Evolutionary conservation across 805 yeast species (phyloP).

Genomic region (Yamadazyma scolyti): DNA sequence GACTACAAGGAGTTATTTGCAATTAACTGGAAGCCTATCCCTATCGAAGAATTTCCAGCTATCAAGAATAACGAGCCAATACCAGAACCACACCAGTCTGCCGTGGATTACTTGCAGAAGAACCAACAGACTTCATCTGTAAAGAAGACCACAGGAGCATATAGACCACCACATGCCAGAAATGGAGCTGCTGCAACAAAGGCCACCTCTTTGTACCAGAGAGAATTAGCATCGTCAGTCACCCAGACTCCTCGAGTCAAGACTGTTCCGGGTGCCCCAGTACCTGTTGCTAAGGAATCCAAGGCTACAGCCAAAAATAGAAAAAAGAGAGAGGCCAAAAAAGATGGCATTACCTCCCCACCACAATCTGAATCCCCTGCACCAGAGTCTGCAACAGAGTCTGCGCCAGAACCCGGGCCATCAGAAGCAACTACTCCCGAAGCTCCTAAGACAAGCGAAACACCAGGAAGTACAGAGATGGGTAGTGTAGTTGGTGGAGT

Average conservation of each 20-base stretch:
- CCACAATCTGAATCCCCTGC: constrained; percentile 5
- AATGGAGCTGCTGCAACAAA: constrained; percentile 24
- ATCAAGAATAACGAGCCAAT: constrained; percentile 46
- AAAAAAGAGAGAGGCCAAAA: constrained; percentile 69
- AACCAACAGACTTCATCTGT: constrained; percentile 31
- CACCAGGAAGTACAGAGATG: constrained; percentile 11
- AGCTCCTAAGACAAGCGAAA: background rate
- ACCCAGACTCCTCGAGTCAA: constrained; percentile 24
- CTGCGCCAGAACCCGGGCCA: constrained; percentile 10
- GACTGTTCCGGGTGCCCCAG: constrained; percentile 57
- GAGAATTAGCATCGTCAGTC: constrained; percentile 39
- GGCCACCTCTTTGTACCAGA: constrained; percentile 54
- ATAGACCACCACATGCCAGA: constrained; percentile 96
- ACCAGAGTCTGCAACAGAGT: constrained; percentile 1
- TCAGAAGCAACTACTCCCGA: constrained; percentile 2
- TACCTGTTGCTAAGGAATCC: constrained; percentile 44
- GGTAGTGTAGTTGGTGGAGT: constrained; percentile 58
- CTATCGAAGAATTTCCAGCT: constrained; percentile 50
- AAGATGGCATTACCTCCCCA: constrained; percentile 13
- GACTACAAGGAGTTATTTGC: constrained; percentile 79
- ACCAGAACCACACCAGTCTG: constrained; percentile 70
- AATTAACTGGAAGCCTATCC: constrained; percentile 81
- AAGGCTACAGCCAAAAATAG: constrained; percentile 70
- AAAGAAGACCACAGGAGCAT: constrained; percentile 78
- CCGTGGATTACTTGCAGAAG: constrained; percentile 51